Base-by-base conservation (phyloP, 805 yeast species). In the Metschnikowia sp. region DNA sequence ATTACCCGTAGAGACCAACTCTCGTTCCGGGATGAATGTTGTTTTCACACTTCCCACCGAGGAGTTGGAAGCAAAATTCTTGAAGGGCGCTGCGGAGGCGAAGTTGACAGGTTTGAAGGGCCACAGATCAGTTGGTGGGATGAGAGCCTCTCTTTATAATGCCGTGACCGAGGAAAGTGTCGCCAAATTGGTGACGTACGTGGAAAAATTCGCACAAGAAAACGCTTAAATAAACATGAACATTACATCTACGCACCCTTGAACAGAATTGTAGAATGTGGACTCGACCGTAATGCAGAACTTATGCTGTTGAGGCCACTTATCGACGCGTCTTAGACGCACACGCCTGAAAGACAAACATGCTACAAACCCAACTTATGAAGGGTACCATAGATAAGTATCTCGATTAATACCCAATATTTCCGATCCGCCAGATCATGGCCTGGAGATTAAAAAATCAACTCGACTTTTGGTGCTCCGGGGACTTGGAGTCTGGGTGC, bases 81-180 rank as follows among this genome's bases (percentile, higher is more conserved):
- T 92, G 51, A 72, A 79, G 51, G 82, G 75, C 40, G 96, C 97
- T 3, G 76, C 72, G 22, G 78, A 65, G 28, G 62, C 55, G 47
- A 76, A 79, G 2, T 74, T 94, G 52, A 72, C 82, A 5, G 98
- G 97, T 7, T 76, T 92, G 60, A 88, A 90, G 69, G 98, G 99
- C 36, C 98, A 92, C 69, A 81, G 98, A 65, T 88, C 96, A 4
- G 98, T 92, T 38, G 98, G 98, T 43, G 99, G 99, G 30, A 86
- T 94, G 69, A 84, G 99, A 68, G 91, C 95, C 12, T 90, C 97
- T 11, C 72, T 90, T 45, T 91, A 92, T 68, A 92, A 94, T 61
- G 97, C 98, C 12, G 86, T 94, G 44, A 65, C 82, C 4, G 69
- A 80, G 40, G 74, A 77, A 19, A 80, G 88, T 58, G 84, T 82